Evolutionary conservation across 2,329 filamentous ascomycete species (phyloP), one percentile per base, ranked within the genome.

Genomic region (Onygenales sp.): DNA sequence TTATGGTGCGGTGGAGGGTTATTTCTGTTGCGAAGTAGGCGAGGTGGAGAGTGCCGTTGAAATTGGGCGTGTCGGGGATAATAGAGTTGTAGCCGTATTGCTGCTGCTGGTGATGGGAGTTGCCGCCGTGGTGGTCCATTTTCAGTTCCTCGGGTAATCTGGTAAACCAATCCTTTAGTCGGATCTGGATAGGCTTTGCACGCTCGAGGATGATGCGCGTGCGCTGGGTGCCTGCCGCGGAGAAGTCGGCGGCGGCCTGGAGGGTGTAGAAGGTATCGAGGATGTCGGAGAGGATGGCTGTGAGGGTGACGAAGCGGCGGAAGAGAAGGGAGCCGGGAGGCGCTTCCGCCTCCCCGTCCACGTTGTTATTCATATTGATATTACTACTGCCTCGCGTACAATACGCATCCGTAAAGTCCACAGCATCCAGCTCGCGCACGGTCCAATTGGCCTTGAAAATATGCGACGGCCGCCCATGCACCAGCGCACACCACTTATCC

Each of bases 21-120:
- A 96, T 96, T 71, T 96, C 91, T 2, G 89, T 89, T 2, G 91
- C 90, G 64, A 95, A 95, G 71, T 96, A 96, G 51, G 86, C 89
- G 49, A 96, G 80, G 68, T 96, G 91, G 9, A 96, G 79, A 63
- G 90, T 92, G 13, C 87, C 87, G 49, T 70, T 69, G 58, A 70
- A 64, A 55, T 70, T 63, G 40, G 64, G 42, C 14, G 49, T 42
- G 37, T 65, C 57, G 1, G 47, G 6, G 7, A 11, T 40, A 17
- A 14, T 46, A 11, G 10, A 10, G 36, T 40, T 11, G 36, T 17
- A 7, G 47, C 8, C 3, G 45, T 37, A 11, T 11, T 27, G 33
- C 32, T 34, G 33, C 33, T 47, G 42, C 17, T 43, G 42, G 7
- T 27, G 42, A 8, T 43, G 42, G n/a, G 13, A 13, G 42, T 51